Conservation (phyloP, 139 green algal genomes). For the Tetraselmis striata region DNA sequence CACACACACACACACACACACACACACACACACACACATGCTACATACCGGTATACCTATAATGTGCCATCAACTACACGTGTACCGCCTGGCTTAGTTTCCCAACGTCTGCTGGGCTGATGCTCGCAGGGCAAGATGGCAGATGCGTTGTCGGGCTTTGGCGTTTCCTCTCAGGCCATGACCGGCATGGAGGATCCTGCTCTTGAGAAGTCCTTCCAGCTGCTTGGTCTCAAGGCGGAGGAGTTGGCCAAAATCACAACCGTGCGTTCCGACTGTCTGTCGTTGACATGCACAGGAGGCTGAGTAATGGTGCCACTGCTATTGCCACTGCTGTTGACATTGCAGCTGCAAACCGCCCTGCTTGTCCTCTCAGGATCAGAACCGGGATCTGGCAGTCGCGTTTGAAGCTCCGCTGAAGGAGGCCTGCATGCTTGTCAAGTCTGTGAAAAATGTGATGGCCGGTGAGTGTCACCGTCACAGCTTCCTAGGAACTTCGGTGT, state of each 20-base stretch:
- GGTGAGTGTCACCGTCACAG: not conserved
- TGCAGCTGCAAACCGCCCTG: not conserved
- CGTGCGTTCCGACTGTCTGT: not conserved
- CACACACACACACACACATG: no score
- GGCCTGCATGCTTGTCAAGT: not conserved
- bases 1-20: no score
- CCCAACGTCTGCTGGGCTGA: no score
- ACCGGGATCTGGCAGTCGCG: not conserved
- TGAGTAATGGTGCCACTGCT: no score
- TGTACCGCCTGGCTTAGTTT: no score
- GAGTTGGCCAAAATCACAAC: not conserved
- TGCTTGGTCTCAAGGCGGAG: not conserved
- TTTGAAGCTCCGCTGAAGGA: not conserved
- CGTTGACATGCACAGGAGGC: not conserved
- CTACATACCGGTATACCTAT: no score
- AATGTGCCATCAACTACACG: no score
- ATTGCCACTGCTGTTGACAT: no score
- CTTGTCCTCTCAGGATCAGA: not conserved
- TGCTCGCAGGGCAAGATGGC: constrained; percentile 35
- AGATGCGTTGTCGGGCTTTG: constrained; percentile 31
- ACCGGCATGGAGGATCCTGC: constrained; percentile 50
- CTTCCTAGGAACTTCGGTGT: no score
- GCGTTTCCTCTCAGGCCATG: constrained; percentile 28
- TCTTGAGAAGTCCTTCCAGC: not conserved
- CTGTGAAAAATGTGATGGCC: not conserved